phyloP scores from a whole-genome alignment of 2,329 filamentous ascomycete genomes.

The Clathrospora elynae region DNA sequence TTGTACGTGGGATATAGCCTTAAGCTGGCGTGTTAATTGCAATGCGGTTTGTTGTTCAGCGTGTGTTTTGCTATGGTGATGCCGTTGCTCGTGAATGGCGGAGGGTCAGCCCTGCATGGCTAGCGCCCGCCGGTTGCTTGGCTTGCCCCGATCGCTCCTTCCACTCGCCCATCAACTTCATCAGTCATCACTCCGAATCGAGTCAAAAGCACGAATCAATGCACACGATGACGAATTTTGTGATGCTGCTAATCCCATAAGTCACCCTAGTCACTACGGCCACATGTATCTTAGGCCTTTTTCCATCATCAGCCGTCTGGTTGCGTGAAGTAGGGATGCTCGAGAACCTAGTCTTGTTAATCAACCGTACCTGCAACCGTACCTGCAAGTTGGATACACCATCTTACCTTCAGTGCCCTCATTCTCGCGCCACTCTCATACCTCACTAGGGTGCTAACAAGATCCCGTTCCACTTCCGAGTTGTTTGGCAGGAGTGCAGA shows the following conservation, averaged over 20 bases:
- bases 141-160: constrained; percentile 10
- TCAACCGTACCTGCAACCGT: neutral
- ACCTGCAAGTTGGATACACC: neutral
- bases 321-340: constrained; percentile 37
- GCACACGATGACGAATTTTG: too few species aligned
- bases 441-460: constrained; percentile 70
- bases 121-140: constrained; percentile 11
- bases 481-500: constrained; percentile 68
- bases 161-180: constrained; percentile 12
- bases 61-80: constrained; percentile 25
- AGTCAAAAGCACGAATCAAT: neutral
- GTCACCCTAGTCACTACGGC: too few species aligned
- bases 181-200: neutral
- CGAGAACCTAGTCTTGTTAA: constrained; percentile 29
- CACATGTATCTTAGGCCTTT: neutral
- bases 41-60: constrained; percentile 34
- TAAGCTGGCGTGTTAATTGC: constrained; percentile 8
- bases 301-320: constrained; percentile 3
- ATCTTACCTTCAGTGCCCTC: constrained; percentile 65
- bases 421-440: constrained; percentile 73
- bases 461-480: constrained; percentile 62
- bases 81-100: constrained; percentile 22
- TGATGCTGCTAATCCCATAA: too few species aligned
- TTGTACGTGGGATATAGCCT: constrained; percentile 13
- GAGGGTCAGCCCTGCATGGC: constrained; percentile 22